These are phyloP conservation scores for Gynostemma pentaphyllum DNA, from an alignment of 306 rosid species.

Conservation along the genomic window DNA sequence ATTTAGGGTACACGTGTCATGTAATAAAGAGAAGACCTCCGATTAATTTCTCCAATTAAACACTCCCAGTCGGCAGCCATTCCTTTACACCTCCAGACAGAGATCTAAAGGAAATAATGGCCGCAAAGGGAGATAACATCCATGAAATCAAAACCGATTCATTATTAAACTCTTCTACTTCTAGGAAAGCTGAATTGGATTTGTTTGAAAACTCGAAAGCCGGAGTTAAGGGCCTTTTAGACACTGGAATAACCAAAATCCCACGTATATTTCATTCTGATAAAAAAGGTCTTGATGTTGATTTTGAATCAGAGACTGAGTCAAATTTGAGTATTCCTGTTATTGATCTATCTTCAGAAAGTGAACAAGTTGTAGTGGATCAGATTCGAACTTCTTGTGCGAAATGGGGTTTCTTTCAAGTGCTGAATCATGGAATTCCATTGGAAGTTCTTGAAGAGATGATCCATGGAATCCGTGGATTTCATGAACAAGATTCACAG, in stretches of 20 bases:
- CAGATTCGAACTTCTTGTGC: conserved; percentile 19
- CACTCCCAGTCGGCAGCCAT: too few relatives aligned
- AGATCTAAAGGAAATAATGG: not conserved
- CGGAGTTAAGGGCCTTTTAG: conserved; percentile 28
- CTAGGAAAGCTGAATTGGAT: not conserved
- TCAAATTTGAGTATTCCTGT: conserved; percentile 26
- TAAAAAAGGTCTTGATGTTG: not conserved
- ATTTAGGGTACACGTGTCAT: too few relatives aligned
- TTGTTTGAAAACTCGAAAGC: conserved; percentile 12
- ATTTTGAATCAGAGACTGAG: not conserved
- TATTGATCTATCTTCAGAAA: conserved; percentile 16
- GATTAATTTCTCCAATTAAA: too few relatives aligned
- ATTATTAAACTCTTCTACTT: too few relatives aligned
- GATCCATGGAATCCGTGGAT: conserved; percentile 22
- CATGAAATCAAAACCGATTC: too few relatives aligned
- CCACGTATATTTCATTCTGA: conserved; percentile 24
- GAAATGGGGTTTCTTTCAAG: conserved; percentile 45
- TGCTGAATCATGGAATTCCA: conserved; percentile 32
- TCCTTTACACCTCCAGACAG: too few relatives aligned
- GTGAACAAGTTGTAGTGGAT: conserved; percentile 18
- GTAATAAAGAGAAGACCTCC: too few relatives aligned
- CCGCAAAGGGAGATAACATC: not conserved
- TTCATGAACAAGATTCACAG: conserved; percentile 32
- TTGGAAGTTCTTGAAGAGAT: conserved; percentile 18
- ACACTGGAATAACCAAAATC: conserved; percentile 19